Base-by-base conservation (phyloP, 495 filamentous ascomycete species). In the Neurospora terricola region DNA sequence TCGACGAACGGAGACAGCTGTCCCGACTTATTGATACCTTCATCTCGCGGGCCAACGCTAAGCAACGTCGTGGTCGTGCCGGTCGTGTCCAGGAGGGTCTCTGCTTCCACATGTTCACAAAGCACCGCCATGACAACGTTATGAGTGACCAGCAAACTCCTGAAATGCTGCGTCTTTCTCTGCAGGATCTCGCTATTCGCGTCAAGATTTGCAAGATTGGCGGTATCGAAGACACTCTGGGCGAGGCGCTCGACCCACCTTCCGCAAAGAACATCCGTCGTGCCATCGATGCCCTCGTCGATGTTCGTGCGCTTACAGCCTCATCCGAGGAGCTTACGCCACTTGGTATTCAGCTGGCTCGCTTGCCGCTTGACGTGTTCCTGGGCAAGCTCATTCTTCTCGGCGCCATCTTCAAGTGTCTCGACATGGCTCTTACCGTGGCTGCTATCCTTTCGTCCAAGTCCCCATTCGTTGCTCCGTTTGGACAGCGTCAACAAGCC, bases 131-230 rank as follows among this genome's bases (percentile, higher is more conserved):
- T 80, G 94, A 98, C 77, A 76, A 73, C 23, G 74, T 92, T 73
- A 93, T 98, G 86, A 88, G 89, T 16, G 93, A 94, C 70, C 93
- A 97, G 78, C 96, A 98, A 83, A 96, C 92, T 0, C 96, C 96
- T 0, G 96, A 99, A 80, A 94, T 99, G 87, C 90, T 98, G 59
- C 91, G 96, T 3, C 86, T 99, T 7, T 97, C 94, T 0, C 83
- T 99, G 11, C 95, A 98, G 82, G 96, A 99, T 76, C 87, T 98
- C 4, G 93, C 94, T 10, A 90, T 99, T 75, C 90, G 96, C n/a
- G 93, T 98, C 75, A 99, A 99, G 82, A 96, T 96, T 42, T 99
- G 94, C 83, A 96, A 94, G 77, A 87, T 99, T 69, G 96, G 96
- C 4, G 90, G 91, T 69, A 94, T 98, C 70, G 95, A 97, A 77